Conservation (phyloP, 192 early-diverging fungal genomes). For the Umbelopsis isabellina region DNA sequence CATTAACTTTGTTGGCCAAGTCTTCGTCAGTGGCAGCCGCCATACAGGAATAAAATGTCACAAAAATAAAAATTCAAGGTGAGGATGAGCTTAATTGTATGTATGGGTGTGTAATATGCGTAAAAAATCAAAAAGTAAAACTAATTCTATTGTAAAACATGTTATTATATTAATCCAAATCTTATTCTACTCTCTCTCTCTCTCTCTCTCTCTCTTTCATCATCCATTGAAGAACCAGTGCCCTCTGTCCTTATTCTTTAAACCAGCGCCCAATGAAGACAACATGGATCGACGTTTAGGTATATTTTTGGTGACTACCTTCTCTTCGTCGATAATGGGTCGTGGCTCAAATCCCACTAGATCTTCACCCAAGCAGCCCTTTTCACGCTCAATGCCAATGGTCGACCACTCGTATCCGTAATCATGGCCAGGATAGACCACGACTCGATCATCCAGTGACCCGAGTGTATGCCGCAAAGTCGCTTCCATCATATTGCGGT, state of each 20-base stretch:
- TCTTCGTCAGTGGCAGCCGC: neutral
- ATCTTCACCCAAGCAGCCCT: conserved; percentile 47
- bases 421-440: conserved; percentile 90
- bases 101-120: neutral
- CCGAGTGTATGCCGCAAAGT: conserved; percentile 69
- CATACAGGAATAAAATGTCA: neutral
- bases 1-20: neutral
- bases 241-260: conserved; percentile 15
- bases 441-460: conserved; percentile 58
- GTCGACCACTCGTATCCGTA: conserved; percentile 87
- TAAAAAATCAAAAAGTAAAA: neutral
- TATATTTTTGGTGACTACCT: neutral
- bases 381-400: conserved; percentile 61
- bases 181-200: no score
- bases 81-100: neutral
- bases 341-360: conserved; percentile 42
- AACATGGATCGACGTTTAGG: neutral
- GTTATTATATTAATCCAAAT: no score
- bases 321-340: neutral
- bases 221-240: conserved; percentile 19
- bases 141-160: no score
- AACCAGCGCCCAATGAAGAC: neutral
- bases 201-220: neutral
- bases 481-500: conserved; percentile 63
- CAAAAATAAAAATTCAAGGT: neutral